phyloP scores from a whole-genome alignment of 73 alveolate genomes.

The Stentor coeruleus region DNA sequence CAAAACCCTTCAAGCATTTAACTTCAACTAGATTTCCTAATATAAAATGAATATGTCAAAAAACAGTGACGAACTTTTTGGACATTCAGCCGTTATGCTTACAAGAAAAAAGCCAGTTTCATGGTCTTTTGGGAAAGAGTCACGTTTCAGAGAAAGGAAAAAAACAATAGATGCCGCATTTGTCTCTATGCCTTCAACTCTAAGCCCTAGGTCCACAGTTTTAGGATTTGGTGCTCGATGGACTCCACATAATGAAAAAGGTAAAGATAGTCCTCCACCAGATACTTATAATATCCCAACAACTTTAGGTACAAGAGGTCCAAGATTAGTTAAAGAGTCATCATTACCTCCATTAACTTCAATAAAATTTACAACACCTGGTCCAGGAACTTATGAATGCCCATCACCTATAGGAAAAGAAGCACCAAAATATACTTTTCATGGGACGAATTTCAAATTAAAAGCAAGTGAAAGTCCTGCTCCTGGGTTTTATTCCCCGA shows the following conservation, averaged over 20 bases:
- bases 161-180: not conserved
- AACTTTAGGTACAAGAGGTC: not conserved
- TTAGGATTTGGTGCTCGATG: slow-evolving; percentile 15
- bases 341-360: not conserved
- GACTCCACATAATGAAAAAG: not conserved
- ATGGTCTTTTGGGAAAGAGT: slow-evolving; percentile 3
- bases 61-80: too few relatives aligned
- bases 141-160: slow-evolving; percentile 11
- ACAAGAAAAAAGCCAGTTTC: not conserved
- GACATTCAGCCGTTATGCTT: not conserved
- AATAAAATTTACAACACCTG: not conserved
- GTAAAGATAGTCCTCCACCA: slow-evolving; percentile 20
- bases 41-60: too few relatives aligned
- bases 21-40: too few relatives aligned
- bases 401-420: slow-evolving; percentile 3
- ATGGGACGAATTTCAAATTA: not conserved
- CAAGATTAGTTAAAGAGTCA: not conserved
- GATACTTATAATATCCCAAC: not conserved
- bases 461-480: not conserved
- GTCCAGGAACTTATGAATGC: slow-evolving; percentile 24
- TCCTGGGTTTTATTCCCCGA: not conserved
- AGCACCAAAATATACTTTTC: not conserved
- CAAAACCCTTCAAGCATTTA: too few relatives aligned
- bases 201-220: slow-evolving; percentile 1
- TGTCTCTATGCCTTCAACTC: not conserved